These are phyloP conservation scores for Colletotrichum sp. DNA, from an alignment of 2,329 filamentous ascomycete genomes.

Conservation along the genomic window DNA sequence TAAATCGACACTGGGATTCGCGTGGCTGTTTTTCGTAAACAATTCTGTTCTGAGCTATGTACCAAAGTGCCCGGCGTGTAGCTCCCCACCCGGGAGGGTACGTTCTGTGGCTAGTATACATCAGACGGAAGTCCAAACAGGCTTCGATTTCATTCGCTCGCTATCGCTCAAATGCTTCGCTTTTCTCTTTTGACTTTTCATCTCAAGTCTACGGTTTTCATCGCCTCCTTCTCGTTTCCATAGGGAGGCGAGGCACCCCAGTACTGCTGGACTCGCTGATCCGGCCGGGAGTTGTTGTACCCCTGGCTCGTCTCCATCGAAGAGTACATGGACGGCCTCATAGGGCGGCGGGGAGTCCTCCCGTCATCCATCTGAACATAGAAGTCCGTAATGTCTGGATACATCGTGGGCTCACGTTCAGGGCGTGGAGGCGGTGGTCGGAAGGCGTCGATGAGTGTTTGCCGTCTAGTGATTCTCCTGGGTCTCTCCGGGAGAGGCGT, in stretches of 20 bases:
- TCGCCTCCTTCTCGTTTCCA: background rate
- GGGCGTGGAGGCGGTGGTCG: background rate
- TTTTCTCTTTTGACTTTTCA: background rate
- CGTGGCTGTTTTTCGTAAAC: background rate
- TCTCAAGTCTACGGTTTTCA: background rate
- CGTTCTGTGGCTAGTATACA: background rate
- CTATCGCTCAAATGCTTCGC: background rate
- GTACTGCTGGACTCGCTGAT: background rate
- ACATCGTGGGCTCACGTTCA: background rate
- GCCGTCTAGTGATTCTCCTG: conserved; percentile 13
- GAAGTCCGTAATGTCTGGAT: background rate
- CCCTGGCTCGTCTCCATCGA: background rate
- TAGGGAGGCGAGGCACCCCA: background rate
- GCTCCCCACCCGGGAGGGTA: background rate
- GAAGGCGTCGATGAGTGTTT: conserved; percentile 16
- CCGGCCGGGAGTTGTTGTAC: background rate
- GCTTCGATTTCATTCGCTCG: background rate
- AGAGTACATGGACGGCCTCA: background rate
- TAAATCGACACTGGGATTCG: background rate
- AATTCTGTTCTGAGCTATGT: background rate
- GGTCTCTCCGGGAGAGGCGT: conserved; percentile 6
- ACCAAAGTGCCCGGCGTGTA: background rate
- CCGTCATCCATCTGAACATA: background rate
- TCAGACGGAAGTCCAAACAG: background rate
- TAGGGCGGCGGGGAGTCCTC: background rate